phyloP scores from a whole-genome alignment of 2,329 filamentous ascomycete species.

The Nannizziopsis barbatae region DNA sequence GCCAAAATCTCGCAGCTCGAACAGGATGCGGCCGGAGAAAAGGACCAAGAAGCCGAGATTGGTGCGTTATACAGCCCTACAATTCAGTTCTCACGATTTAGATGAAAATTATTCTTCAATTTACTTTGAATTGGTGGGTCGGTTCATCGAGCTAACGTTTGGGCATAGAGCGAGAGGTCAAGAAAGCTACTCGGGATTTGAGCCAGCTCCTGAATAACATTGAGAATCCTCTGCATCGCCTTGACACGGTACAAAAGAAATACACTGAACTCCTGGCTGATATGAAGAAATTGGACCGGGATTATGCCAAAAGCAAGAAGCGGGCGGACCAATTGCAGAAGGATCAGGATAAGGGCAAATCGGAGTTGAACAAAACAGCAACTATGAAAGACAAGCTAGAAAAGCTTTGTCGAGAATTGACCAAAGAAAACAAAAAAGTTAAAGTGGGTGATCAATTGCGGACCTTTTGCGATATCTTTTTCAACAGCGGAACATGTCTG shows the following conservation, averaged over 20 bases:
- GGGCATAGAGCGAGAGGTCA: conserved; percentile 72
- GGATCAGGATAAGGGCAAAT: conserved; percentile 81
- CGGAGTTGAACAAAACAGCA: conserved; percentile 79
- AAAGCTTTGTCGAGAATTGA: conserved; percentile 86
- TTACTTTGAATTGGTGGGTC: not conserved
- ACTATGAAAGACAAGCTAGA: conserved; percentile 93
- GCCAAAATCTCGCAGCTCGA: conserved; percentile 93
- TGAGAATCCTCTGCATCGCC: conserved; percentile 82
- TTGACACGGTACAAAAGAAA: conserved; percentile 79
- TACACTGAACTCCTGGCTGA: conserved; percentile 85
- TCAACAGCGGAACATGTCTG: conserved; percentile 9
- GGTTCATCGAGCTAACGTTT: conserved; percentile 14
- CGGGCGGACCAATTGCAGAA: conserved; percentile 89
- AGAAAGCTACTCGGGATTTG: conserved; percentile 84
- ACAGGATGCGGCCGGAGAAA: conserved; percentile 82
- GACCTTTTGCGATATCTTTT: not conserved
- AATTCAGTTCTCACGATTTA: not conserved
- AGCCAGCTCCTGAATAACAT: conserved; percentile 74
- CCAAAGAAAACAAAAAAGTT: conserved; percentile 94
- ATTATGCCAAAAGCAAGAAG: conserved; percentile 93
- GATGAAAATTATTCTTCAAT: not conserved
- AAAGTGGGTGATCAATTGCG: conserved; percentile 51
- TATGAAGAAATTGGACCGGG: conserved; percentile 90
- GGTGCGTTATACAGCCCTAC: conserved; percentile 48
- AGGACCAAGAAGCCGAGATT: conserved; percentile 92